Base-by-base conservation (phyloP, 805 yeast genomes). In the Metschnikowia bowlesiae region DNA sequence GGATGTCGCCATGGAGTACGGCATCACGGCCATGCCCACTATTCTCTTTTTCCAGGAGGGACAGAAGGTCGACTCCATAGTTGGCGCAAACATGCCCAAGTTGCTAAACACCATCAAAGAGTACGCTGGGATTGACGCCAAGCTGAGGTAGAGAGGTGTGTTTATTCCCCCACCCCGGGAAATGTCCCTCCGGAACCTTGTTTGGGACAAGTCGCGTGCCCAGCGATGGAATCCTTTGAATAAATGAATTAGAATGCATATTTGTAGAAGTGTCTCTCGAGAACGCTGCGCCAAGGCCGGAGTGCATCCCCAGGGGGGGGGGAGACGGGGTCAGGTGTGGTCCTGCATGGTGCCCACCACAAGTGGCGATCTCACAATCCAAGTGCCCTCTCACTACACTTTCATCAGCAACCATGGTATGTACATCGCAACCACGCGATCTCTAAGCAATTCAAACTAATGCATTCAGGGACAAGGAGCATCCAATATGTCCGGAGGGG, bases 1-100 rank as follows among this genome's bases (percentile, higher is more conserved):
- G 14, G 88, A 82, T 38, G 68, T 85, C 47, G 88, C 90, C 8
- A 68, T 63, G 49, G 82, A 79, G 51, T 80, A 81, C 61, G 84
- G 80, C 9, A 73, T 86, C 46, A 70, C 80, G 26, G 89, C 92
- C 35, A 84, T 86, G 90, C 94, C 94, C 42, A 87, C 92, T 2
- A 82, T 84, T 52, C 60, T 84, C 22, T 67, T 83, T 32, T 80
- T 81, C 66, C 81, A 83, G 62, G 73, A 81, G 44, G 89, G 89
- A 26, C 76, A 79, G 48, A 68, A 78, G 43, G 64, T 81, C 4
- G 82, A 77, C 16, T 79, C 78, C 45, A 69, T 85, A 33, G 78
- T 85, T 26, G 94, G 94, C 37, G 92, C 91, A 14, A 75, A 80
- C 59, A 75, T 80, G 45, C 67, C 65, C 14, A 64, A 64, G 53